These are phyloP conservation scores for Metschnikowia sp. DNA, from an alignment of 805 yeast species.

Conservation along the genomic window DNA sequence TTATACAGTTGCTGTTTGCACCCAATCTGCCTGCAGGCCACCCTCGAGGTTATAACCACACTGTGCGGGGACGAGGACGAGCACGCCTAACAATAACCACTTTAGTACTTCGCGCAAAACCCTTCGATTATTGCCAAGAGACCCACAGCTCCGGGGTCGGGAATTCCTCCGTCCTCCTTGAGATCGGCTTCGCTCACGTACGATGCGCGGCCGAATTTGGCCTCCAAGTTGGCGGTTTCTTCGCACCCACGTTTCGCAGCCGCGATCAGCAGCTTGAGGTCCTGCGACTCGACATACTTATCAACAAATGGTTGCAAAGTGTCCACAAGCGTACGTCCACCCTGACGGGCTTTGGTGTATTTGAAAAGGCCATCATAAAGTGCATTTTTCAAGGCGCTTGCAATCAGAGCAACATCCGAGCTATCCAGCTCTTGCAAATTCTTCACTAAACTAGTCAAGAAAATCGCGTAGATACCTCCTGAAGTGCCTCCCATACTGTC, in stretches of 20 bases:
- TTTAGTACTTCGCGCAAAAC: constrained; percentile 18
- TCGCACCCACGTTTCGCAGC: constrained; percentile 79
- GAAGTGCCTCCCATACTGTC: constrained; percentile 97
- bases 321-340: constrained; percentile 87
- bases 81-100: constrained; percentile 1
- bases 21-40: constrained; percentile 10
- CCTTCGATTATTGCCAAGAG: constrained; percentile 59
- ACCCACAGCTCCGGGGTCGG: constrained; percentile 96
- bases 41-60: constrained; percentile 7
- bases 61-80: neutral
- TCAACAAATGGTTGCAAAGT: constrained; percentile 85
- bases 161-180: constrained; percentile 63
- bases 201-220: constrained; percentile 91
- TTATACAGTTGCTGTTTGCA: constrained; percentile 7
- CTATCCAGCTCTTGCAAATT: constrained; percentile 39
- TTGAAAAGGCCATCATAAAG: constrained; percentile 66
- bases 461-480: constrained; percentile 89
- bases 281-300: constrained; percentile 48
- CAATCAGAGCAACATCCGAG: constrained; percentile 29
- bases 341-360: constrained; percentile 84
- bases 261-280: constrained; percentile 55
- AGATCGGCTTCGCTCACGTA: constrained; percentile 70
- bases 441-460: constrained; percentile 69
- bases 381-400: constrained; percentile 55
- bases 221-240: constrained; percentile 67